phyloP scores from a whole-genome alignment of 2,329 filamentous ascomycete species.

The Rhynchosporium secalis region DNA sequence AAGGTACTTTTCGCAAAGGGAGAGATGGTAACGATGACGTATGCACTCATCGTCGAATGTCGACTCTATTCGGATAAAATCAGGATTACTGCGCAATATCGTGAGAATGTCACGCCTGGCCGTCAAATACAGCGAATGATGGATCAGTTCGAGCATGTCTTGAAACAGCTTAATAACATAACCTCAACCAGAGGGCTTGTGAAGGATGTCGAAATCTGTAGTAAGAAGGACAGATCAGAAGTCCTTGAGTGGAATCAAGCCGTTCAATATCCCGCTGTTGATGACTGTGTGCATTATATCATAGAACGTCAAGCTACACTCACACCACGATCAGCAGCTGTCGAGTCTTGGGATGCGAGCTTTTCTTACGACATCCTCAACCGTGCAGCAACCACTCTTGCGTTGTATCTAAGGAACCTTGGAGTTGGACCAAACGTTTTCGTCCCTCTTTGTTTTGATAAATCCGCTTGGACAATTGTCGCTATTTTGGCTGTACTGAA shows the following conservation, averaged over 20 bases:
- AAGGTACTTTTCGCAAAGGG: constrained; percentile 8
- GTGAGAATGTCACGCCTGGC: not conserved
- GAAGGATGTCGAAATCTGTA: constrained; percentile 1
- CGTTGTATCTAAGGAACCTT: constrained; percentile 14
- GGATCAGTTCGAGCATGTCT: constrained; percentile 12
- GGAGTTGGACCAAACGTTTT: constrained; percentile 23
- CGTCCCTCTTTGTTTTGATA: constrained; percentile 32
- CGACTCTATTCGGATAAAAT: constrained; percentile 2
- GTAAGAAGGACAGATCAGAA: constrained; percentile 4
- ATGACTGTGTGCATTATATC: constrained; percentile 20
- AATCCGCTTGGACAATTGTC: constrained; percentile 33
- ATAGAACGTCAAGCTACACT: constrained; percentile 16
- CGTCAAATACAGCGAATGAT: constrained; percentile 16
- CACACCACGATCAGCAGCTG: constrained; percentile 22
- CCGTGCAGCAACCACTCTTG: constrained; percentile 16
- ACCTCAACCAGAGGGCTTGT: not conserved
- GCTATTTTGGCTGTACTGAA: constrained; percentile 36
- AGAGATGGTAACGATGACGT: constrained; percentile 16
- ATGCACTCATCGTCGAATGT: constrained; percentile 11
- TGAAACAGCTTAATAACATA: constrained; percentile 3
- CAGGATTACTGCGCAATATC: constrained; percentile 10
- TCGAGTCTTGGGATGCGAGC: constrained; percentile 28
- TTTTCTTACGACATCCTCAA: constrained; percentile 30
- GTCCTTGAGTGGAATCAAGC: not conserved
- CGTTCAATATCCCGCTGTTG: not conserved